Base-by-base conservation (phyloP, 352 stramenopile species). In the Globisporangium abappressorium region DNA sequence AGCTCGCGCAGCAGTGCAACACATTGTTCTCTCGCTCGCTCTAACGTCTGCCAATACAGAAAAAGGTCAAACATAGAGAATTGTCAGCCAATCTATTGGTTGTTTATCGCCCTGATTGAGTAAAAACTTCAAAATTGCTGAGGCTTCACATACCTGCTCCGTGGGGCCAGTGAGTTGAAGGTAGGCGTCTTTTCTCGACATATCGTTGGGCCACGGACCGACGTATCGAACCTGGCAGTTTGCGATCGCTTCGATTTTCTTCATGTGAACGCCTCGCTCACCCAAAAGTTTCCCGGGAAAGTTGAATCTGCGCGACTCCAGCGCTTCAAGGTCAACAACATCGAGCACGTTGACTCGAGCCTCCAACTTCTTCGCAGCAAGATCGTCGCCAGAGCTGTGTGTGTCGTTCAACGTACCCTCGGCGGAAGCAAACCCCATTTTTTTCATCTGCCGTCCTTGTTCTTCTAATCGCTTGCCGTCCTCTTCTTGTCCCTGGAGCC, bases 281-380 rank as follows among this genome's bases (percentile, higher is more conserved):
- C 85, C 85, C 7, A 93, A 33, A 22, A 93, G 65, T 58, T 84
- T 84, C 0, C 82, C 81, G 3, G 75, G 66, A 34, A 93, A 91
- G 61, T 87, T 84, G 38, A 93, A 93, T 66, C 70, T 80, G 2
- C 76, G 74, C n/a, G 78, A 85, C 36, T 74, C 26, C 20, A 93
- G 61, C 20, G 81, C 76, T 43, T 72, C 72, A 2, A 24, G 43
- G 46, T 78, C 72, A 6, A 81, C 58, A n/a, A 84, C 65, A 34
- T 84, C 72, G 0, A 71, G 43, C 4, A 84, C 58, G 15, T 65
- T 73, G 28, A 84, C 69, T 51, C 73, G 70, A 34, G 67, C 33
- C 5, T 51, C 66, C 33, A 76, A 57, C 22, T 74, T 65, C 24
- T 70, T 61, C 12, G 47, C 49, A 5, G 57, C 18, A 56, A 61